Evolutionary conservation across 306 rosid species (phyloP), one percentile per base, ranked within the genome.

Genomic region (Citrullus mucosospermus): DNA sequence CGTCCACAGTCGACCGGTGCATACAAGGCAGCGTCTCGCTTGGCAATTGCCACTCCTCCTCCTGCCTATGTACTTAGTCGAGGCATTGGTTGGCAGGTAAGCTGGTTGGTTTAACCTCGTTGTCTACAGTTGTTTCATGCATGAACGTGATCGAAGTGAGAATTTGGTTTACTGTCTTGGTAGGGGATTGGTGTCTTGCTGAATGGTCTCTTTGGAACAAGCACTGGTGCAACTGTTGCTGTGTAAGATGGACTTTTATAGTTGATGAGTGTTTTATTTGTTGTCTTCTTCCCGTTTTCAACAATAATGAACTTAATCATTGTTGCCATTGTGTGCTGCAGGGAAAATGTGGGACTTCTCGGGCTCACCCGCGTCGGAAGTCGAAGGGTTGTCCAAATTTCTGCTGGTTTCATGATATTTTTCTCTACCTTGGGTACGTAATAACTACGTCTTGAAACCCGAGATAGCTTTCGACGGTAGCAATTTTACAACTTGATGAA

Each of bases 1-100:
- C 73, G 43, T 4, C 44, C 76, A 61, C 96, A 95, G 98, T 95
- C 98, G 56, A 95, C 98, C 34, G 98, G 86, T 39, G 96, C 98
- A 56, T 95, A 92, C 89, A 85, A 86, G 85, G 97, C 97, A 5
- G 97, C 98, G 2, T 86, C 98, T 63, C 93, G 98, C 65, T 78
- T 95, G 85, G 98, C 98, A 0, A 95, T 92, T 53, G 98, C 98
- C 39, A 95, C 98, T 44, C 98, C 98, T 53, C 98, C 98, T 73
- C 98, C 98, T 55, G 97, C 98, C 67, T 89, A 92, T 80, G 98
- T 95, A 67, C 85, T 95, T 87, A 95, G 98, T 86, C 89, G 98
- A 63, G 98, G 98, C 83, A 95, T 95, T 51, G 98, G 98, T 67
- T 95, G 98, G 98, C 98, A 95, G 96, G 98, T 95, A 58, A 84